Evolutionary conservation across 805 yeast genomes (phyloP), one percentile per base, ranked within the genome.

Genomic region (Kodamaea restingae): DNA sequence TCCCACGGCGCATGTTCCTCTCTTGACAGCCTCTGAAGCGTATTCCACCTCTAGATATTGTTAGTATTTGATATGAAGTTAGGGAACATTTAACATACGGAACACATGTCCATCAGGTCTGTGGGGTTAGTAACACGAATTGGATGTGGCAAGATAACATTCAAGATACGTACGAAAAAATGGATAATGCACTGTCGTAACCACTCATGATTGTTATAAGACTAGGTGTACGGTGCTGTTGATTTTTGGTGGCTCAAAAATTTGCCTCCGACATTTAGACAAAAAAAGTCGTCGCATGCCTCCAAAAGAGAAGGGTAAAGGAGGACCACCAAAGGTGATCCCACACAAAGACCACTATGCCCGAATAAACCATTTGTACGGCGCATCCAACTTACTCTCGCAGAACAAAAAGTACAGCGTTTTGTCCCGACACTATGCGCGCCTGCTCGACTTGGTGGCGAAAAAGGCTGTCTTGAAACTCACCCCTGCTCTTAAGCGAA

Each of bases 71-170:
- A 17, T 7, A n/a, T 26, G n/a, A 9, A 8, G 7, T 8, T n/a
- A 8, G 26, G 27, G 8, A 12, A 25, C 33, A 20, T 22, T 8
- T 14, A 15, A 74, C 81, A 44, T 74, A 77, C 82, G 98, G 73
- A 91, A 91, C 60, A 91, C 96, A 62, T 91, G 97, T 44, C 98
- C 98, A 69, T 91, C 98, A 50, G 98, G 98, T 64, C 93, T 84
- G 50, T n/a, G 35, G 17, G 43, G 76, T 71, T 57, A 60, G 65
- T 55, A 51, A 31, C 14, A 3, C 18, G 15, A 24, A 28, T 35
- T 29, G 31, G 26, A 12, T 24, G 22, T 20, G 34, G 28, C 21
- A 25, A 26, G 12, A n/a, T 28, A 33, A 14, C 7, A 15, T 15
- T 14, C 12, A 12, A 5, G 8, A 30, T 28, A 79, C 90, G 52